Conservation (phyloP, 2,329 filamentous ascomycete genomes). For the Calonectria honghensis region DNA sequence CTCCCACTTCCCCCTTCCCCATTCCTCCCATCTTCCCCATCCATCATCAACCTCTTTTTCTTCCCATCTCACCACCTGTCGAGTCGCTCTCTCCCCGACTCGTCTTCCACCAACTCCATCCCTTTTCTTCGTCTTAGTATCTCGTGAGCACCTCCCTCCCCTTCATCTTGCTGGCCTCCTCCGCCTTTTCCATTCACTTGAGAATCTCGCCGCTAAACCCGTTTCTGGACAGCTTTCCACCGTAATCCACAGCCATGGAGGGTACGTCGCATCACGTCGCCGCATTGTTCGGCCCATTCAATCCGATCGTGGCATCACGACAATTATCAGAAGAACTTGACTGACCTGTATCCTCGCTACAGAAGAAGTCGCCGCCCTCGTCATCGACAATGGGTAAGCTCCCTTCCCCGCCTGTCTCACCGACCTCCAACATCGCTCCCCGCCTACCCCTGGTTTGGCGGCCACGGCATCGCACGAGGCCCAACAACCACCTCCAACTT, state of each 20-base stretch:
- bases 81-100: conserved; percentile 56
- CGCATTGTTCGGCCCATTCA: conserved; percentile 52
- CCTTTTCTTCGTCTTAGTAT: conserved; percentile 56
- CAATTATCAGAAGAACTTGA: conserved; percentile 50
- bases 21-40: conserved; percentile 57
- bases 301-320: conserved; percentile 49
- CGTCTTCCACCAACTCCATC: conserved; percentile 55
- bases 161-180: conserved; percentile 50
- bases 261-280: conserved; percentile 64
- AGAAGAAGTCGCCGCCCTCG: conserved; percentile 99
- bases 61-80: conserved; percentile 48
- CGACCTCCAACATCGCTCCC: conserved; percentile 55
- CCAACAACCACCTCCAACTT: conserved; percentile 41
- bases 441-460: conserved; percentile 44
- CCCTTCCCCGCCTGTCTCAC: conserved; percentile 65
- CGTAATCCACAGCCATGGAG: conserved; percentile 73
- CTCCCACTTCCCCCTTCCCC: conserved; percentile 46
- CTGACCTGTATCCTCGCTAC: conserved; percentile 68
- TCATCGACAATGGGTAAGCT: conserved; percentile 99
- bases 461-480: conserved; percentile 52
- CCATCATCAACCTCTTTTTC: conserved; percentile 56
- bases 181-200: conserved; percentile 48
- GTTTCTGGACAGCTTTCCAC: conserved; percentile 60
- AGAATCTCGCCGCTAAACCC: conserved; percentile 55
- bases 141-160: conserved; percentile 51